Percentiles rank a stretch among this genome's conserved stretches.
phyloP scores from a whole-genome alignment of 2,329 filamentous ascomycete genomes.

The Aspergillus sclerotialis region DNA sequence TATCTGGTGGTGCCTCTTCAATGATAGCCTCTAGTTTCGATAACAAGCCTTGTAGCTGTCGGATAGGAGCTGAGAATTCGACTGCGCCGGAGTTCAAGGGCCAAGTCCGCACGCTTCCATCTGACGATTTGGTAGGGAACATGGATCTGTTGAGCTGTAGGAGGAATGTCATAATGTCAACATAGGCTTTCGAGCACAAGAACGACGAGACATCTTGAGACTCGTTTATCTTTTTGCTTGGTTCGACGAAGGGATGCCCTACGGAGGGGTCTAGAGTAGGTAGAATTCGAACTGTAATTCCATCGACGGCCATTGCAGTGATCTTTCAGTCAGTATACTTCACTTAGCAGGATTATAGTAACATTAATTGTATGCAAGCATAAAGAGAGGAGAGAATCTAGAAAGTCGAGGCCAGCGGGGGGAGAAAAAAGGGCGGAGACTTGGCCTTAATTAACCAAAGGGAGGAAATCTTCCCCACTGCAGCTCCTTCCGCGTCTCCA shows the following conservation, averaged over 20 bases:
- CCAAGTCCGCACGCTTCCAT: constrained; percentile 45
- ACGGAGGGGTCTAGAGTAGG: constrained; percentile 40
- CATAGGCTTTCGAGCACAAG: constrained; percentile 72
- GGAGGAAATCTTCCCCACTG: too few species aligned
- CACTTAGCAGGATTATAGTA: too few species aligned
- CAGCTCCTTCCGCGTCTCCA: too few species aligned
- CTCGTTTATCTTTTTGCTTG: constrained; percentile 77
- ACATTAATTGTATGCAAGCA: too few species aligned
- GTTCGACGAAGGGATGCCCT: constrained; percentile 56
- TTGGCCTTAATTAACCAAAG: too few species aligned
- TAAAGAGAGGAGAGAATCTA: too few species aligned
- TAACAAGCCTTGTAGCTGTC: constrained; percentile 60
- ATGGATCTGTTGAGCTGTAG: constrained; percentile 85
- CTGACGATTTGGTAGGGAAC: constrained; percentile 56
- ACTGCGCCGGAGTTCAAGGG: constrained; percentile 32
- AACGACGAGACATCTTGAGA: constrained; percentile 75
- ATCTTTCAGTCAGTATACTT: too few species aligned
- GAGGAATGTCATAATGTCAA: constrained; percentile 78
- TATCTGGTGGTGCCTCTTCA: constrained; percentile 72
- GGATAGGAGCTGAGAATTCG: constrained; percentile 52
- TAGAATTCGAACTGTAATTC: constrained; percentile 29
- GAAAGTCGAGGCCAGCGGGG: too few species aligned
- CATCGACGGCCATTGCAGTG: constrained; percentile 7
- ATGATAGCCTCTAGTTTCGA: constrained; percentile 59
- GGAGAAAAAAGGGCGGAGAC: too few species aligned